Percentiles rank a stretch among this genome's conserved stretches.
These are phyloP conservation scores for Russula abietina DNA, from an alignment of 768 basidiomycete species.

Conservation along the genomic window DNA sequence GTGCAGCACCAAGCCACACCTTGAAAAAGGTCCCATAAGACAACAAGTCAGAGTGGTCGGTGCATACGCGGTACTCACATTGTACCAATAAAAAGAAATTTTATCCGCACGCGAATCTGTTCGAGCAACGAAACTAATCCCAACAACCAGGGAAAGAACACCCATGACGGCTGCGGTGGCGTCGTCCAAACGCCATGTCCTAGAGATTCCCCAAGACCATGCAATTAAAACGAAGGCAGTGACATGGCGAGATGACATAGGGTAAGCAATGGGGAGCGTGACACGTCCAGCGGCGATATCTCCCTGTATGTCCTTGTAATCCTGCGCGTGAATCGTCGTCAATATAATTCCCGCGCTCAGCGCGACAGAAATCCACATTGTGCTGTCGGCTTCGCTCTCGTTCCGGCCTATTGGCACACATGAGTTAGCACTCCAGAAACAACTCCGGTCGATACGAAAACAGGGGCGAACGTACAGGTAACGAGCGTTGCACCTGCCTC, in stretches of 20 bases:
- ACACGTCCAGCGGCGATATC: conserved; percentile 36
- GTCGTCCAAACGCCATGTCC: conserved; percentile 35
- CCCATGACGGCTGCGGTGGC: conserved; percentile 30
- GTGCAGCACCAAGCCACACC: conserved; percentile 22
- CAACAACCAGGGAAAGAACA: conserved; percentile 33
- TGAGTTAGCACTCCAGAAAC: background rate
- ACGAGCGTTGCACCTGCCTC: conserved; percentile 36
- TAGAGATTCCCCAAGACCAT: conserved; percentile 36
- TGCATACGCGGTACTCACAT: conserved; percentile 10
- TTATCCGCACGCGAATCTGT: conserved; percentile 20
- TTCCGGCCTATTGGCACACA: background rate
- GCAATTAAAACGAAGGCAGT: conserved; percentile 33
- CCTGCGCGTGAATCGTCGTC: conserved; percentile 46
- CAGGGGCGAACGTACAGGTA: conserved; percentile 30
- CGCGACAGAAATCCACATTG: conserved; percentile 31
- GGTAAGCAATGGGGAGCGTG: conserved; percentile 43
- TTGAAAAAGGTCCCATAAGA: background rate
- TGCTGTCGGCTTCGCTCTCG: conserved; percentile 27
- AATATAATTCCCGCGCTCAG: conserved; percentile 37
- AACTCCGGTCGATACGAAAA: background rate
- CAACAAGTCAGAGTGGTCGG: background rate
- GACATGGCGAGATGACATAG: conserved; percentile 31
- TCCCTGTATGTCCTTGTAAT: conserved; percentile 43
- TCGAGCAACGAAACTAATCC: conserved; percentile 13
- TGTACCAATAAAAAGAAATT: conserved; percentile 26